Conservation (phyloP, 2,329 filamentous ascomycete genomes). For the Microcyclosporella mali region DNA sequence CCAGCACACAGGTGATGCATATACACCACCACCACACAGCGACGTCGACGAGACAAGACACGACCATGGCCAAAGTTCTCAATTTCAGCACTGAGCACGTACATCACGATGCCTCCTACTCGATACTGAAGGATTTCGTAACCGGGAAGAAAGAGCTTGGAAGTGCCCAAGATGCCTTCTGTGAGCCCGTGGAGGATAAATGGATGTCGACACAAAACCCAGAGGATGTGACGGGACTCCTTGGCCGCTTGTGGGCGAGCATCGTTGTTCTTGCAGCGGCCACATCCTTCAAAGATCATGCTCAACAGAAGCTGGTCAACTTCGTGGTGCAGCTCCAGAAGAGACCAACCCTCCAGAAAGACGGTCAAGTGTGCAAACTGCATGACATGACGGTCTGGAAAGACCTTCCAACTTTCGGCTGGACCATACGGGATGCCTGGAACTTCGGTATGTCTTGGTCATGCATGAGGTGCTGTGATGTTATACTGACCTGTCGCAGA, state of each 20-base stretch:
- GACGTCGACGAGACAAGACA: not conserved
- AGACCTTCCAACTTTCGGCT: constrained; percentile 27
- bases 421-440: constrained; percentile 28
- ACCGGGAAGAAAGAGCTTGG: constrained; percentile 8
- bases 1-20: too few relatives aligned
- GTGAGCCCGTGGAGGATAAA: constrained; percentile 18
- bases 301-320: constrained; percentile 16
- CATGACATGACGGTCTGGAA: constrained; percentile 24
- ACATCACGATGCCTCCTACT: constrained; percentile 14
- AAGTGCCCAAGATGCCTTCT: constrained; percentile 14
- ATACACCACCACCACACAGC: not conserved
- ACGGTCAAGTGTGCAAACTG: constrained; percentile 18
- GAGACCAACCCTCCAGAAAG: constrained; percentile 14
- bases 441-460: constrained; percentile 19
- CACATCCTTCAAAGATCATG: constrained; percentile 17
- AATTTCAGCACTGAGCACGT: constrained; percentile 13
- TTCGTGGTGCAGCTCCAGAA: constrained; percentile 17
- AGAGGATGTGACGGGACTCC: constrained; percentile 17
- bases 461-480: not conserved
- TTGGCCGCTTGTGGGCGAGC: constrained; percentile 20
- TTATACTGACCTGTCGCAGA: constrained; percentile 10
- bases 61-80: constrained; percentile 9
- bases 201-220: constrained; percentile 11
- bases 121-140: constrained; percentile 10
- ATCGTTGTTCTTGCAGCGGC: constrained; percentile 18